A percentile compares a stretch with the other conserved stretches of the same genome.
phyloP scores from a whole-genome alignment of 2,329 filamentous ascomycete species.

The Alternaria panax region DNA sequence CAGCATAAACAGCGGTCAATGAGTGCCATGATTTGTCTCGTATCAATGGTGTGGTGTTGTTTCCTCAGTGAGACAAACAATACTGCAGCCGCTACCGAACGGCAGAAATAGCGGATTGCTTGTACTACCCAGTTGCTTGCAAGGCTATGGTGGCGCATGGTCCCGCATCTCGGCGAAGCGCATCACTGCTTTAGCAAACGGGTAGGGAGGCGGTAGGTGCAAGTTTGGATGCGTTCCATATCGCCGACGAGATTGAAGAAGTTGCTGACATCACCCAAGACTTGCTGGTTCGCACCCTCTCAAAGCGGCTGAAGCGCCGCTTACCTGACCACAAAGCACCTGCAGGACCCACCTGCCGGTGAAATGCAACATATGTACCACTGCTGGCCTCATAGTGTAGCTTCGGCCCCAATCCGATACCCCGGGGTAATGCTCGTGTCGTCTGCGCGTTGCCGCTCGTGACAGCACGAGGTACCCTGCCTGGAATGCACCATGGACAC shows the following conservation, averaged over 20 bases:
- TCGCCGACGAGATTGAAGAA: background rate
- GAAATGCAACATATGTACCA: slow-evolving; percentile 1
- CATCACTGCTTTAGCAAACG: slow-evolving; percentile 3
- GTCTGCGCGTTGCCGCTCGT: slow-evolving; percentile 10
- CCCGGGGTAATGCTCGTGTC: slow-evolving; percentile 4
- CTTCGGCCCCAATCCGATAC: slow-evolving; percentile 4
- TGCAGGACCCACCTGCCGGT: slow-evolving; percentile 6
- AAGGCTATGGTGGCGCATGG: slow-evolving; percentile 14
- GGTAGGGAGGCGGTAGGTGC: slow-evolving; percentile 10
- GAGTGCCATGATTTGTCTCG: background rate
- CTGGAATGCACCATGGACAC: slow-evolving; percentile 3
- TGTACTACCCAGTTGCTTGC: slow-evolving; percentile 1
- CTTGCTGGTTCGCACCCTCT: slow-evolving; percentile 9
- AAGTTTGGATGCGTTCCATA: background rate
- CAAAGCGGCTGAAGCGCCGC: slow-evolving; percentile 8
- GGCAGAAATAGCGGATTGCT: slow-evolving; percentile 5
- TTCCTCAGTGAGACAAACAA: background rate
- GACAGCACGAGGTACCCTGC: slow-evolving; percentile 11
- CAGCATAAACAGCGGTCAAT: background rate
- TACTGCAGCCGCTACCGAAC: slow-evolving; percentile 4
- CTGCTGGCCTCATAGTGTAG: background rate
- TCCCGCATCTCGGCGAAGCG: slow-evolving; percentile 19
- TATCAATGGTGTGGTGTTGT: background rate
- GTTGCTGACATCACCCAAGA: slow-evolving; percentile 6
- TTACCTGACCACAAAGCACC: slow-evolving; percentile 1